Conservation (phyloP, 2,329 filamentous ascomycete genomes). For the Sodiomyces alkalinus region DNA sequence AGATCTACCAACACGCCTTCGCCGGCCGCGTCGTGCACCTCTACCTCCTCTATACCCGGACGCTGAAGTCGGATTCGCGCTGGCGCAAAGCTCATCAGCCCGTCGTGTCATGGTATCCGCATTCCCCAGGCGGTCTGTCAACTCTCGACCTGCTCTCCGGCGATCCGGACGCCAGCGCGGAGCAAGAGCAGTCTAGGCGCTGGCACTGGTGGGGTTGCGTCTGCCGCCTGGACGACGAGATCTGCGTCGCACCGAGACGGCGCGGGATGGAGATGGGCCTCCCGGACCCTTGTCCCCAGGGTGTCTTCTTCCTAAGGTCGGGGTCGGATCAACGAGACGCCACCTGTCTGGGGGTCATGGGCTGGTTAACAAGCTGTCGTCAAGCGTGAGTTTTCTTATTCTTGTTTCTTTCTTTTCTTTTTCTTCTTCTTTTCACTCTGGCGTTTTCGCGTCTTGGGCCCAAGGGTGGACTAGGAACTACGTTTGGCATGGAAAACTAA, state of each 20-base stretch:
- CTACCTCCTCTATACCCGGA: conserved; percentile 6
- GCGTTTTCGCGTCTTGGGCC: too few species aligned
- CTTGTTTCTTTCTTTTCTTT: not conserved
- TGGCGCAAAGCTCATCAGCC: conserved; percentile 8
- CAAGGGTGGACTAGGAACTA: too few species aligned
- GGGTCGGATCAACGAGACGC: too few species aligned
- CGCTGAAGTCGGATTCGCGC: conserved; percentile 5
- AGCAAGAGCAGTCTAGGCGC: too few species aligned
- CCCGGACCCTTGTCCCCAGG: conserved; percentile 6
- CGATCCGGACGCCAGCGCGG: conserved; percentile 4
- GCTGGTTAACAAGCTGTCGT: conserved; percentile 7
- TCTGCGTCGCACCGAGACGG: not conserved
- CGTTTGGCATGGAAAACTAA: too few species aligned
- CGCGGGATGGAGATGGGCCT: conserved; percentile 4
- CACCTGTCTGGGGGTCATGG: conserved; percentile 4
- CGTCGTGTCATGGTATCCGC: conserved; percentile 6
- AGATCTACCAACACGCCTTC: conserved; percentile 7
- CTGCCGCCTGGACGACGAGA: conserved; percentile 5
- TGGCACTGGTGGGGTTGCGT: conserved; percentile 9
- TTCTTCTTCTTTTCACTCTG: too few species aligned
- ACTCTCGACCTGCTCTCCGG: conserved; percentile 6
- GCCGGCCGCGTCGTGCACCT: conserved; percentile 5
- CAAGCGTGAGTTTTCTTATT: conserved; percentile 8
- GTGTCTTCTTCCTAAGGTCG: too few species aligned
- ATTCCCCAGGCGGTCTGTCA: conserved; percentile 7